Evolutionary conservation across 192 early-diverging fungal genomes (phyloP).

Genomic region (Allomyces arbusculus): DNA sequence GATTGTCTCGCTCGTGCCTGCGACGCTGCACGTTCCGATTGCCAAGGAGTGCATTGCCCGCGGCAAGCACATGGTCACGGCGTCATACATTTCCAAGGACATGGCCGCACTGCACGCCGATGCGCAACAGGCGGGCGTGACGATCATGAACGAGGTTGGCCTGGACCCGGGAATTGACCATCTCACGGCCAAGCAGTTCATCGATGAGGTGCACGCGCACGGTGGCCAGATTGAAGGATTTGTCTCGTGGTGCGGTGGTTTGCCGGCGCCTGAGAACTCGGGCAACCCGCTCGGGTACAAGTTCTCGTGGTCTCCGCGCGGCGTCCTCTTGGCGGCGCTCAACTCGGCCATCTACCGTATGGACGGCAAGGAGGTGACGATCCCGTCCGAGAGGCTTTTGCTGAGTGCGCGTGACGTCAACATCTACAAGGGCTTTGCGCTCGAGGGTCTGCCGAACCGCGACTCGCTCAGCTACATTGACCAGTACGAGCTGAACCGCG

Average conservation of each 20-base stretch:
- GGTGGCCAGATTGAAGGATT: constrained; percentile 58
- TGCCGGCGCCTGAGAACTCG: constrained; percentile 80
- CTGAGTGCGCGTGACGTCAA: constrained; percentile 44
- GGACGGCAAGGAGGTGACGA: constrained; percentile 43
- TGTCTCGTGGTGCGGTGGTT: constrained; percentile 88
- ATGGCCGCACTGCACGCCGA: constrained; percentile 58
- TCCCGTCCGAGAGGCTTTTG: constrained; percentile 48
- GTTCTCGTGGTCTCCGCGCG: constrained; percentile 83
- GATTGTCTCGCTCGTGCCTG: constrained; percentile 42
- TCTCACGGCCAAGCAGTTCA: constrained; percentile 85
- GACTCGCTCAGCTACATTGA: constrained; percentile 76
- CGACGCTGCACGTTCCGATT: constrained; percentile 44
- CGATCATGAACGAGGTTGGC: constrained; percentile 92
- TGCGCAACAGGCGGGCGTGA: constrained; percentile 61
- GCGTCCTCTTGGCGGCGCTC: constrained; percentile 71
- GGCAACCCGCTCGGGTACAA: constrained; percentile 85
- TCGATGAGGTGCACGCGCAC: constrained; percentile 58
- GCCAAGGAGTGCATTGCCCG: constrained; percentile 54
- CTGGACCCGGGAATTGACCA: constrained; percentile 98
- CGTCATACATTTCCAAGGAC: constrained; percentile 82
- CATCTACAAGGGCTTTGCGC: constrained; percentile 67
- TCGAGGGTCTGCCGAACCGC: constrained; percentile 89
- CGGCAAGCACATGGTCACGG: constrained; percentile 85
- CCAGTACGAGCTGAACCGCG: constrained; percentile 58
- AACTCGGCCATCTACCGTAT: constrained; percentile 67